A percentile compares a stretch with the other conserved stretches of the same genome.
Conservation (phyloP, 2,329 filamentous ascomycete genomes). For the Pseudocercospora cruenta region DNA sequence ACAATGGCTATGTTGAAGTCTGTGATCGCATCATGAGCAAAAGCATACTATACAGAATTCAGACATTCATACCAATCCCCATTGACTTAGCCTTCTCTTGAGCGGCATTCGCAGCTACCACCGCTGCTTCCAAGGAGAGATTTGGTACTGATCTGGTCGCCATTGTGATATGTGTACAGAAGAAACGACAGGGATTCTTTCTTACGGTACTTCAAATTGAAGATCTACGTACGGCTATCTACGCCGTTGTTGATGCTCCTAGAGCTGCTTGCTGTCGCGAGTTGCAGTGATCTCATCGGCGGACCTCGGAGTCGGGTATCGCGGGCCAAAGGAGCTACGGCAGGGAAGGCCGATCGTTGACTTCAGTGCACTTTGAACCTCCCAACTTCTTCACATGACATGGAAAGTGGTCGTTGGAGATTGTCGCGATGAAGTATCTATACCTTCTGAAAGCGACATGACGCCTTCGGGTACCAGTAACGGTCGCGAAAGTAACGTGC, state of each 20-base stretch:
- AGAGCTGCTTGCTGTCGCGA: background rate
- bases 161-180: slow-evolving; percentile 20
- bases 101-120: slow-evolving; percentile 39
- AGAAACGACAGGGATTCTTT: background rate
- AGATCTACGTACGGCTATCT: background rate
- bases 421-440: background rate
- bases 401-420: too few relatives aligned
- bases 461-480: too few relatives aligned
- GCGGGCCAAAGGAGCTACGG: background rate
- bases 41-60: background rate
- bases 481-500: too few relatives aligned
- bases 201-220: background rate
- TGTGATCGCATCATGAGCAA: slow-evolving; percentile 27
- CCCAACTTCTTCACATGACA: background rate
- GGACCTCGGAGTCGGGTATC: background rate
- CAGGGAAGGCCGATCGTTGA: background rate
- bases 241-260: background rate
- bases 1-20: slow-evolving; percentile 57
- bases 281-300: background rate
- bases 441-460: too few relatives aligned
- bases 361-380: background rate
- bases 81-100: slow-evolving; percentile 42
- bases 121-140: slow-evolving; percentile 41
- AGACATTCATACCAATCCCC: slow-evolving; percentile 39
- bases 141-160: slow-evolving; percentile 40